Evolutionary conservation across 1,139 yeast species (phyloP), one percentile per base, ranked within the genome.

Genomic region (Pneumocystis wakefieldiae): DNA sequence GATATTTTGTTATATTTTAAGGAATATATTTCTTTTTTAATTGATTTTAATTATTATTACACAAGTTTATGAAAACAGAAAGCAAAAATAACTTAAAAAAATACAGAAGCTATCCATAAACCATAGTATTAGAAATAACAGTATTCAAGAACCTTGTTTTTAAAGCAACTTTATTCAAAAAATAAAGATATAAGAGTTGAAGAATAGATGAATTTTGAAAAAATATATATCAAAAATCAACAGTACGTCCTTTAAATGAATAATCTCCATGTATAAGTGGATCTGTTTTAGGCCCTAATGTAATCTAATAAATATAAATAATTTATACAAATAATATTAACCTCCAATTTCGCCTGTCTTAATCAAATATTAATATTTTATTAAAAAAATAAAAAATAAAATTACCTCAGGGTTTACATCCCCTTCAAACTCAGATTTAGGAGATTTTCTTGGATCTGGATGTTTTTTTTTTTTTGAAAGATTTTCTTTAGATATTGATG

Each of bases 401-500:
- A 35, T 63, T 62, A 68, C 66, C 14, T 67, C 63, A 7, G 99
- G 99, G 71, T 92, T 92, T 42, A 81, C 83, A 66, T 91, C 92
- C 1, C 99, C 99, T 74, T 91, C 97, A 71, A 92, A 92, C 70
- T 94, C 99, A 0, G 96, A 96, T 64, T 89, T 85, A 3, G 90
- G 86, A 73, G 85, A 83, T 73, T 68, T 67, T 32, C 85, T 80
- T 68, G 79, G 83, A 67, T 83, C 86, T 0, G 91, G 85, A 37
- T 87, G 85, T 68, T 85, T n/a, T 10, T 59, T 35, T n/a, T 61
- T 41, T 42, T 59, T 38, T 42, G 38, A 48, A 48, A 48, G 15
- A 48, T 48, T 7, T 32, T 32, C 32, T 48, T 48, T 48, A 24
- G 14, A 24, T 48, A 48, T 24, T 15, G 29, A 10, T 48, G n/a